These are phyloP conservation scores for Chenopodium formosanum DNA, from an alignment of 148 eudicot species.

Conservation along the genomic window DNA sequence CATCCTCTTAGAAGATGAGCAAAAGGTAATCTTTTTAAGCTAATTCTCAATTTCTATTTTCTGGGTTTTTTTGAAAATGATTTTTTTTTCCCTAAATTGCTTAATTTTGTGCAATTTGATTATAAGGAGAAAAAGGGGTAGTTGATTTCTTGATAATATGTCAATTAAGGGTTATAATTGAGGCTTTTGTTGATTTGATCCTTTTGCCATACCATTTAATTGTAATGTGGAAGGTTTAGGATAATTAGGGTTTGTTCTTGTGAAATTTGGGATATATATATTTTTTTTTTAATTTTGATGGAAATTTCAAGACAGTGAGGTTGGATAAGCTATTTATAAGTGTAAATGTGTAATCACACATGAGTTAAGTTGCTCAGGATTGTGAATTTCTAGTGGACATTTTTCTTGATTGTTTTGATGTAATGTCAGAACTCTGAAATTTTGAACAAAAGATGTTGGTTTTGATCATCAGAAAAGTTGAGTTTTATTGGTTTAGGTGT, in stretches of 20 bases:
- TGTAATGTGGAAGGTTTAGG: background rate
- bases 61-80: background rate
- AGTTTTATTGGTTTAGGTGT: background rate
- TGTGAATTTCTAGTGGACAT: no score
- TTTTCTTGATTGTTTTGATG: background rate
- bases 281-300: no score
- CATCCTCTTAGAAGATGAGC: slow-evolving; percentile 20
- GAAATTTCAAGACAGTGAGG: background rate
- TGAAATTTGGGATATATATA: no score
- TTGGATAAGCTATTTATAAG: background rate
- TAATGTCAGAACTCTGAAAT: background rate
- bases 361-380: background rate
- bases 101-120: background rate
- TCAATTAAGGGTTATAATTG: background rate
- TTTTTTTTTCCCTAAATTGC: background rate
- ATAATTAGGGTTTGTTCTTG: no score
- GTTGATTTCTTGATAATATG: background rate
- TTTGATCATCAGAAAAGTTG: background rate
- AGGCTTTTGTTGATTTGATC: background rate
- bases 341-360: background rate
- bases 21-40: slow-evolving; percentile 21
- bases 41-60: background rate
- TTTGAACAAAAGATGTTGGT: background rate
- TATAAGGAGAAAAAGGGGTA: background rate
- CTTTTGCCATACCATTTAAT: no score